Percentiles rank a stretch among this genome's conserved stretches.
These are phyloP conservation scores for Polytrichum formosum DNA, from an alignment of 225 moss, liverwort and hornwort genomes.

Conservation along the genomic window DNA sequence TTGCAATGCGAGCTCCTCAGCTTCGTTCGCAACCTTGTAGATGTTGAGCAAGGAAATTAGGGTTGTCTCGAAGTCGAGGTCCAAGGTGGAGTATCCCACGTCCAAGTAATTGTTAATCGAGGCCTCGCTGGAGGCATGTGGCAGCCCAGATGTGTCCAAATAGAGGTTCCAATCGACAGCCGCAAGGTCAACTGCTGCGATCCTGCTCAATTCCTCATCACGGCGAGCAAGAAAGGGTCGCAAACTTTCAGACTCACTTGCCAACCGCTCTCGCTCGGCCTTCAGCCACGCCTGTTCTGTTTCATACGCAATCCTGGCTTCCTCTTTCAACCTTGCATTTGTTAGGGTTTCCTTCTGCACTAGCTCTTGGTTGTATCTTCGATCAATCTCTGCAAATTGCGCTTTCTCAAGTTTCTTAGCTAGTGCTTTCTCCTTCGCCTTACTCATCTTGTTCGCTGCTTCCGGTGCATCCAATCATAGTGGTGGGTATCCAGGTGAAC, in stretches of 20 bases:
- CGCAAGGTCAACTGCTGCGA: slow-evolving; percentile 54
- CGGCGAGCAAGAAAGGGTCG: slow-evolving; percentile 53
- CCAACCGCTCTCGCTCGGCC: slow-evolving; percentile 70
- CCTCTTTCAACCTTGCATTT: slow-evolving; percentile 41
- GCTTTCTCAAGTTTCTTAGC: slow-evolving; percentile 45
- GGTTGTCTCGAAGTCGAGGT: slow-evolving; percentile 56
- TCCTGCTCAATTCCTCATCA: slow-evolving; percentile 40
- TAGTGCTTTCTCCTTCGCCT: slow-evolving; percentile 31
- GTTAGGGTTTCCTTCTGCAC: slow-evolving; percentile 50
- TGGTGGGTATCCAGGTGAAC: no score
- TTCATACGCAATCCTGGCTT: slow-evolving; percentile 60
- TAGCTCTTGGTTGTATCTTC: slow-evolving; percentile 37
- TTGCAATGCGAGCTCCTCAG: slow-evolving; percentile 69
- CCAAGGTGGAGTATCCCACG: slow-evolving; percentile 52
- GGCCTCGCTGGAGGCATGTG: slow-evolving; percentile 80
- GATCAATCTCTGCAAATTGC: slow-evolving; percentile 18
- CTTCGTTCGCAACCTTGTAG: slow-evolving; percentile 63
- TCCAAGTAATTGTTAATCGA: slow-evolving; percentile 73
- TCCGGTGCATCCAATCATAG: no score
- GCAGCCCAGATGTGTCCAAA: slow-evolving; percentile 77
- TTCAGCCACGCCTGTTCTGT: slow-evolving; percentile 63
- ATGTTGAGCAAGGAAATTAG: slow-evolving; percentile 72
- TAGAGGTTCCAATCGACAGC: slow-evolving; percentile 78
- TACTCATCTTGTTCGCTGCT: no score
- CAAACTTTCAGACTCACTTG: slow-evolving; percentile 63